These are phyloP conservation scores for Jamesozyma hellenica DNA, from an alignment of 805 yeast genomes.

Conservation along the genomic window DNA sequence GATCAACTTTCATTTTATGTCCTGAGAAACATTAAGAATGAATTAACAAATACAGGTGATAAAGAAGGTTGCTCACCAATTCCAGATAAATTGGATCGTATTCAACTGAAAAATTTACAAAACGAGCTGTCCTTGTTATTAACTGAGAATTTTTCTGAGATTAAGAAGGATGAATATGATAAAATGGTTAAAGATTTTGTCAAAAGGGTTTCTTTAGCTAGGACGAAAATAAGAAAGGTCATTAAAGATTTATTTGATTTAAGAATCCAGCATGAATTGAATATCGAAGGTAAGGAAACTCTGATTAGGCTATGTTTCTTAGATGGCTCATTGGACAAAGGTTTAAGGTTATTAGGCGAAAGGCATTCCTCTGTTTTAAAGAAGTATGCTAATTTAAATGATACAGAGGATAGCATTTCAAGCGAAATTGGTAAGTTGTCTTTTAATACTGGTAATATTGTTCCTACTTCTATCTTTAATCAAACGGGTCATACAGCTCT, in stretches of 20 bases:
- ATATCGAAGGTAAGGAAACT: constrained; percentile 68
- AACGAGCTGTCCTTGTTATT: constrained; percentile 35
- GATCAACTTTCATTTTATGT: constrained; percentile 67
- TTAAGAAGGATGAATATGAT: constrained; percentile 18
- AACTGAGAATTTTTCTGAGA: constrained; percentile 28
- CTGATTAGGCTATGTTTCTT: constrained; percentile 60
- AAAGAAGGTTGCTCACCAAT: constrained; percentile 1
- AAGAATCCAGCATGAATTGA: constrained; percentile 46
- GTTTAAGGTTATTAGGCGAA: constrained; percentile 28
- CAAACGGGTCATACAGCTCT: constrained; percentile 26
- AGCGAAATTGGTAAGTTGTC: background rate
- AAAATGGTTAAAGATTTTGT: constrained; percentile 28
- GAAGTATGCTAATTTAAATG: background rate
- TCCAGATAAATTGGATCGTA: background rate
- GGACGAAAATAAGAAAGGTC: constrained; percentile 36
- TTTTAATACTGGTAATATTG: background rate
- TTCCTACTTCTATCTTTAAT: constrained; percentile 18
- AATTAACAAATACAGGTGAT: constrained; percentile 27
- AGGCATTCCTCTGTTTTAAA: constrained; percentile 10
- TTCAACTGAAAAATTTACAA: constrained; percentile 44
- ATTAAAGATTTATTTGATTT: constrained; percentile 49
- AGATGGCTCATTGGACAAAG: constrained; percentile 61
- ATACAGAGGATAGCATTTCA: background rate
- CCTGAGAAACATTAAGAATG: constrained; percentile 67
- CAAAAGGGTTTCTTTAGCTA: constrained; percentile 30